A percentile compares a stretch with the other conserved stretches of the same genome.
These are phyloP conservation scores for Ogataea chonburiensis DNA, from an alignment of 805 yeast species.

Conservation along the genomic window DNA sequence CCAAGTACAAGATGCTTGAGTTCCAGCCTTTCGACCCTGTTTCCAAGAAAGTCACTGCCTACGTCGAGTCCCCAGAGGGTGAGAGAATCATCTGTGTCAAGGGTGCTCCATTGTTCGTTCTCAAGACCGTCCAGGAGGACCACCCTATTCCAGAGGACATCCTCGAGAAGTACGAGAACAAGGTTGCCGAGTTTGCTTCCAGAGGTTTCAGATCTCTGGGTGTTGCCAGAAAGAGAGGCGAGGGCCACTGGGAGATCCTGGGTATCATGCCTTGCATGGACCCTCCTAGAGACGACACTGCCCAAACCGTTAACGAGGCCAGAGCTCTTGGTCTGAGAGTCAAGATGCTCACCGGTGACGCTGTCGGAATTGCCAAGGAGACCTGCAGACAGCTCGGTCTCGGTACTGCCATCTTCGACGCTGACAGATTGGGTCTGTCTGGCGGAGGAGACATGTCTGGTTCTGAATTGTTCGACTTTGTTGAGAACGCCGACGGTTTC, in stretches of 20 bases:
- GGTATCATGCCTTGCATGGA: conserved; percentile 99
- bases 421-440: conserved; percentile 94
- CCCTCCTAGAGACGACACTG: conserved; percentile 99
- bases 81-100: conserved; percentile 93
- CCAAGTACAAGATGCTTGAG: conserved; percentile 91
- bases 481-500: conserved; percentile 97
- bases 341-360: conserved; percentile 98
- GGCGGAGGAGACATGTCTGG: conserved; percentile 94
- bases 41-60: conserved; percentile 92
- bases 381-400: conserved; percentile 97
- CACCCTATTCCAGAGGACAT: conserved; percentile 94
- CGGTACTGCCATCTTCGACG: conserved; percentile 95
- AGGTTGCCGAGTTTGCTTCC: conserved; percentile 95
- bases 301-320: conserved; percentile 90
- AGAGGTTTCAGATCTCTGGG: conserved; percentile 98
- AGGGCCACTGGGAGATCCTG: conserved; percentile 96
- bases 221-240: conserved; percentile 98
- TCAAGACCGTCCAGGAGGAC: conserved; percentile 95
- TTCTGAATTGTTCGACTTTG: conserved; percentile 95
- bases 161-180: conserved; percentile 92
- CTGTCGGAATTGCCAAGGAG: conserved; percentile 98
- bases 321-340: conserved; percentile 88
- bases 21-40: conserved; percentile 98
- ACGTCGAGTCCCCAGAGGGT: conserved; percentile 94
- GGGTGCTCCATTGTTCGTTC: conserved; percentile 97